Evolutionary conservation across 331 rosid species (phyloP), one percentile per base, ranked within the genome.

Genomic region (Phaseolus coccineus): DNA sequence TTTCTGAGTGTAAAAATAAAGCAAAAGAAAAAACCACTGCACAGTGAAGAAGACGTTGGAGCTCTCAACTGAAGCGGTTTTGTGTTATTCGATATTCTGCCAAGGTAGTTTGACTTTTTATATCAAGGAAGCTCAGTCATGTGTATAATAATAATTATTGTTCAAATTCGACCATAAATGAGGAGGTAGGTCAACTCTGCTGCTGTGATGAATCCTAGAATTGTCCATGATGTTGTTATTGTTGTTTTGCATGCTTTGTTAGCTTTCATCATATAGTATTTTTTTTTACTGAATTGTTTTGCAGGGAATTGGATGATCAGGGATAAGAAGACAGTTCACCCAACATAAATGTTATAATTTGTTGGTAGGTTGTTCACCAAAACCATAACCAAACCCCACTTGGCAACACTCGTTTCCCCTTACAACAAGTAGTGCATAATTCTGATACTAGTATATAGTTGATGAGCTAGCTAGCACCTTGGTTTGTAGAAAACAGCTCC

Each of bases 321-420:
- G 53, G 85, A 73, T 59, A 64, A 37, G 67, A 75, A 83, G 22
- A 84, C 80, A 35, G 80, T 51, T 84, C 86, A 86, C 83, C 89
- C 80, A 83, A 83, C 77, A 73, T 71, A 44, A 83, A 80, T 78
- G 85, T 79, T 56, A 73, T 69, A 78, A 86, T 85, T 84, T 85
- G 73, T 77, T 69, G 96, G 85, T 80, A 82, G 80, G 87, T 89
- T 85, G 88, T 88, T 90, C 88, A 94, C 92, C 89, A 71, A 79
- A 89, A 85, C 89, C 77, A 78, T 66, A 86, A 70, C 93, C 80
- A 87, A 70, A 88, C 69, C 82, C 85, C 85, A 89, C 90, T 78
- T 81, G 86, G 83, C 81, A 40, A 82, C 85, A 62, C 78, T 40
- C 44, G 11, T 30, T 48, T 46, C 76, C 61, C 86, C 76, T 22